Base-by-base conservation (phyloP, 345 rosid genomes). In the Euphorbia peplus region DNA sequence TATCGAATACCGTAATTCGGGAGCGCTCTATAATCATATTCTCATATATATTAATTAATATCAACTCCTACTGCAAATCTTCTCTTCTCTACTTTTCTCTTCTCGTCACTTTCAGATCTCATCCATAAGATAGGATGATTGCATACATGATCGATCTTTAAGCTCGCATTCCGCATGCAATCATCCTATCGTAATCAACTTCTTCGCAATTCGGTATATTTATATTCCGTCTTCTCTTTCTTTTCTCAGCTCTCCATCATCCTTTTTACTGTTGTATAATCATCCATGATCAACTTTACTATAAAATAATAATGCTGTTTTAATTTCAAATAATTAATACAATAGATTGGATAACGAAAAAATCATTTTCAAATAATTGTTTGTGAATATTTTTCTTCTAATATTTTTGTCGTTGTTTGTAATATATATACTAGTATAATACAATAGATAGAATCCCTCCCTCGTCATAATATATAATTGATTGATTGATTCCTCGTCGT, bases 91-190 rank as follows among this genome's bases (percentile, higher is more conserved):
- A 8, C 8, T n/a, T 24, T 50, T n/a, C 24, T 50, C 54, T 50
- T 50, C 21, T 18, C n/a, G 21, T 50, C 54, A 18, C 22, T 48
- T 63, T 24, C 65, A 63, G 51, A n/a, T 42, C 66, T 63, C 52
- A 42, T n/a, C n/a, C n/a, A n/a, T n/a, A n/a, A n/a, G n/a, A n/a
- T n/a, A n/a, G n/a, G n/a, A n/a, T n/a, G n/a, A n/a, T n/a, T n/a
- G n/a, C n/a, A n/a, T n/a, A n/a, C n/a, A n/a, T n/a, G n/a, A n/a
- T n/a, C n/a, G n/a, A 28, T 28, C 16, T 28, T 58, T 29, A 30
- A 29, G 44, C 1, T 0, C 21, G 22, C 41, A 59, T 30, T 59
- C 16, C 3, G 25, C 56, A 19, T 52, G 25, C 22, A 19, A 19
- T 0, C 22, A 21, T 52, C 26, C 10, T 19, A 19, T 52, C 56